Evolutionary conservation across 177 flowering plant genomes (phyloP), one percentile per base, ranked within the genome.

Genomic region (Vitis hybrid): DNA sequence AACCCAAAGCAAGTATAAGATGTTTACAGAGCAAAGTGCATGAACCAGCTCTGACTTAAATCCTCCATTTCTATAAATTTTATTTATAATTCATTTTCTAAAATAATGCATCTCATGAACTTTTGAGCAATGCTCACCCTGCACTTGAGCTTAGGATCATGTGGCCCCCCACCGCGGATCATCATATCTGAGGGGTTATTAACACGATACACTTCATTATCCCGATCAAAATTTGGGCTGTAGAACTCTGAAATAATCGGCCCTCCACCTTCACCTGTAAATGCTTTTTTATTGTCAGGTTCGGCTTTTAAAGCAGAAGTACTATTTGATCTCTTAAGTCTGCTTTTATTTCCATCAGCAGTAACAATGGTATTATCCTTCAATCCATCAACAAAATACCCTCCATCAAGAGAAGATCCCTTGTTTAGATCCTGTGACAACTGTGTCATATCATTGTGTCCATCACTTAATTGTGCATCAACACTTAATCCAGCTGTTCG

Each of bases 311-410:
- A 77, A 73, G 80, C 88, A 77, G 97, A 86, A 58, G 96, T 84
- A 78, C 99, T 95, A 73, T 66, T 89, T 60, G 99, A 90, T 77
- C 91, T 87, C 76, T 83, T 90, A 59, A 87, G 87, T 64, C 71
- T 74, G 74, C 53, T 78, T 70, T 63, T 86, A 72, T 64, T 85
- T 54, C 74, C 91, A 79, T 67, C 64, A 63, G 70, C 71, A 77
- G 72, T 52, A 49, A 17, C 62, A 67, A 17, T 32, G 11, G 48
- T 61, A 63, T 61, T 35, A 63, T 74, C 65, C 55, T 68, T 75
- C 67, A 74, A 65, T 66, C 68, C 75, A 73, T 70, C 71, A 71
- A 71, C 71, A 73, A 20, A 65, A 64, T 35, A 50, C 15, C 5
- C 64, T 27, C 77, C 82, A 46, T 65, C 84, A 52, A 61, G 20